These are phyloP conservation scores for Euphorbia celastroides DNA, from an alignment of 441 rosid genomes.

Conservation along the genomic window DNA sequence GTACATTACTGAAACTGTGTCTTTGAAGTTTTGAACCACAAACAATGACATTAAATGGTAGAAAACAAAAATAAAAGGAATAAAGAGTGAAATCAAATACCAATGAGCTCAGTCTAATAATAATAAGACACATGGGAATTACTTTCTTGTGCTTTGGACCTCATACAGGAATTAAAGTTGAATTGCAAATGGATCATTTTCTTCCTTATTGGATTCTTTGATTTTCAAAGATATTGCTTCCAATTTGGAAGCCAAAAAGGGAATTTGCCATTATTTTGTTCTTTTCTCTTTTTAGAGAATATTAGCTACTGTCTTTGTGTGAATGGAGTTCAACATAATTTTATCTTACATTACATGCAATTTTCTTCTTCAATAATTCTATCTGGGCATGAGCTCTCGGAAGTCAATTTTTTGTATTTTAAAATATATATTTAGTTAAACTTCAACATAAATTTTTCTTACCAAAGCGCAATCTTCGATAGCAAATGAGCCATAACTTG, in stretches of 20 bases:
- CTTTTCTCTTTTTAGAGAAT: constrained; percentile 14
- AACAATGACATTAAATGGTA: too few species aligned
- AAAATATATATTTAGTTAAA: too few species aligned
- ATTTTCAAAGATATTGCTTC: constrained; percentile 21
- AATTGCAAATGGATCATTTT: not conserved
- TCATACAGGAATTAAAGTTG: constrained; percentile 9
- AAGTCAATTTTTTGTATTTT: too few species aligned
- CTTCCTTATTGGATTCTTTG: constrained; percentile 26
- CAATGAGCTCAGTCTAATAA: constrained; percentile 7
- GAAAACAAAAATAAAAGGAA: not conserved
- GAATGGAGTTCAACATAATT: constrained; percentile 27
- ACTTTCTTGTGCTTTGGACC: constrained; percentile 26
- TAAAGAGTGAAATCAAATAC: constrained; percentile 13
- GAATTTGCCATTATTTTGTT: constrained; percentile 31
- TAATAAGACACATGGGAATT: constrained; percentile 17
- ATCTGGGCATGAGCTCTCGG: too few species aligned
- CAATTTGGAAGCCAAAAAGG: constrained; percentile 31
- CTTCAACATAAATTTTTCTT: constrained; percentile 19
- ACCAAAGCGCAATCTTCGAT: too few species aligned
- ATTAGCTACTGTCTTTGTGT: not conserved
- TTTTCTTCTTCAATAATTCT: too few species aligned
- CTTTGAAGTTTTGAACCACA: too few species aligned
- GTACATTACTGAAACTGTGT: too few species aligned
- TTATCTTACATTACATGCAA: not conserved
- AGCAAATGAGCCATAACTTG: too few species aligned